Conservation (phyloP, 345 rosid species). For the Sapria himalayana region DNA sequence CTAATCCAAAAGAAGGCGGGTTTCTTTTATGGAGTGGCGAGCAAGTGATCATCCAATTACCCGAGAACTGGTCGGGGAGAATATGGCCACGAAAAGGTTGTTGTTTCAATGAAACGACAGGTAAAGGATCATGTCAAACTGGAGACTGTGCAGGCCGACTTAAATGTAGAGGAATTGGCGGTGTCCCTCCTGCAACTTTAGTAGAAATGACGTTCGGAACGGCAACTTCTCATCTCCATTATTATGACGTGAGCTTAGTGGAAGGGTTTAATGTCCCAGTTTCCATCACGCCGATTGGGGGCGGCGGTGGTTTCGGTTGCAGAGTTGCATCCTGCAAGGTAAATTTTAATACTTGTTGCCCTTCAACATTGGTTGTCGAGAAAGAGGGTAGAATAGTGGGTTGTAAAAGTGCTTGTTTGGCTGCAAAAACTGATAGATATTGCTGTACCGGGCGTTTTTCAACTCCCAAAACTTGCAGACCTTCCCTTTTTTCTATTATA, state of each 20-base stretch:
- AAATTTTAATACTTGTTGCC: slow-evolving; percentile 25
- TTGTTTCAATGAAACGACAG: slow-evolving; percentile 14
- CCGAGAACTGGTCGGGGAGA: slow-evolving; percentile 26
- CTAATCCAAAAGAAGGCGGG: slow-evolving; percentile 17
- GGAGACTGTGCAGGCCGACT: slow-evolving; percentile 27
- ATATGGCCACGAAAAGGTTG: slow-evolving; percentile 38
- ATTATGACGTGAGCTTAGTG: slow-evolving; percentile 31
- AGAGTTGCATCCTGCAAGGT: slow-evolving; percentile 27
- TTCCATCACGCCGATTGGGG: slow-evolving; percentile 22
- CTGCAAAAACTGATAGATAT: slow-evolving; percentile 19
- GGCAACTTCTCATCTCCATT: slow-evolving; percentile 20
- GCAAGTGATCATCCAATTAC: slow-evolving; percentile 15
- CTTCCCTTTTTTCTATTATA: slow-evolving; percentile 17
- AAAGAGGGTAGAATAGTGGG: slow-evolving; percentile 22
- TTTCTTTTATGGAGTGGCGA: slow-evolving; percentile 19
- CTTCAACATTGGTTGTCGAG: slow-evolving; percentile 15
- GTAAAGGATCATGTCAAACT: slow-evolving; percentile 20
- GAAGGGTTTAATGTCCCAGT: slow-evolving; percentile 32
- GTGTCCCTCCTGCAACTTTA: slow-evolving; percentile 22
- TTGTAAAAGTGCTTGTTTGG: slow-evolving; percentile 35
- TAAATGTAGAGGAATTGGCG: slow-evolving; percentile 24
- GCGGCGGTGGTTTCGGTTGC: slow-evolving; percentile 18
- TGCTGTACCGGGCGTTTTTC: slow-evolving; percentile 29
- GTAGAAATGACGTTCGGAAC: slow-evolving; percentile 33
- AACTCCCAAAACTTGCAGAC: slow-evolving; percentile 18